phyloP scores from a whole-genome alignment of 1,284 basidiomycete species.

The Pseudozyma sp. region DNA sequence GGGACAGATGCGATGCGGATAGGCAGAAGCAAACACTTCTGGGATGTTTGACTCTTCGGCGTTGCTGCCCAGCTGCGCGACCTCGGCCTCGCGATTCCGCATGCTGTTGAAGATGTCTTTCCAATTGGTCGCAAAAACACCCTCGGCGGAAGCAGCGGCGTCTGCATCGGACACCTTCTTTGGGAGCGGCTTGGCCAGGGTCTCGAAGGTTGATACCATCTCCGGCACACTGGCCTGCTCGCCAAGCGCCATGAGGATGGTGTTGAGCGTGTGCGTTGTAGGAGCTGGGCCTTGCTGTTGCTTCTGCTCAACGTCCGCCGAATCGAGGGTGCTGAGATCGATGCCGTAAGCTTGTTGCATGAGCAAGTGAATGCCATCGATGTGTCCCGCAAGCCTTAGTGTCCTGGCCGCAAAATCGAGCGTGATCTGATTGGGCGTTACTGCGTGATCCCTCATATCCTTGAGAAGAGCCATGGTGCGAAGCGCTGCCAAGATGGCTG shows the following conservation, averaged over 20 bases:
- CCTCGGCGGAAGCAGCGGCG: conserved; percentile 11
- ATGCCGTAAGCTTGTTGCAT: conserved; percentile 60
- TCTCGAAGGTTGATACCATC: conserved; percentile 66
- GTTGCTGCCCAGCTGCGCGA: conserved; percentile 8
- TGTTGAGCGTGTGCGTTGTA: conserved; percentile 63
- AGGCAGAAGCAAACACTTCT: conserved; percentile 30
- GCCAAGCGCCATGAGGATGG: conserved; percentile 65
- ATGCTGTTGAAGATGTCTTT: conserved; percentile 44
- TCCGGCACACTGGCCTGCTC: conserved; percentile 61
- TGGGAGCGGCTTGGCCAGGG: conserved; percentile 54
- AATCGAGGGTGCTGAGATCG: conserved; percentile 56
- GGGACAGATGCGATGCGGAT: conserved; percentile 37
- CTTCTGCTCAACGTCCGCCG: conserved; percentile 9
- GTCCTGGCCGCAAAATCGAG: conserved; percentile 58
- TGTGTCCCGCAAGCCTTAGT: conserved; percentile 59
- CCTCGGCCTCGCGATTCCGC: conserved; percentile 20
- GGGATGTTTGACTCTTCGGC: conserved; percentile 13
- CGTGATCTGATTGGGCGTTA: conserved; percentile 47
- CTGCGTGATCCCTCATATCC: conserved; percentile 54
- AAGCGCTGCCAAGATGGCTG: conserved; percentile 48
- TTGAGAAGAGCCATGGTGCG: conserved; percentile 51
- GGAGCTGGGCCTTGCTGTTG: conserved; percentile 25
- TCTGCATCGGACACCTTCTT: conserved; percentile 2
- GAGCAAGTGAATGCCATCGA: conserved; percentile 54
- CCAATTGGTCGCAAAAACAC: conserved; percentile 46